Evolutionary conservation across 768 basidiomycete genomes (phyloP).

Genomic region (Lactarius akahatsu): DNA sequence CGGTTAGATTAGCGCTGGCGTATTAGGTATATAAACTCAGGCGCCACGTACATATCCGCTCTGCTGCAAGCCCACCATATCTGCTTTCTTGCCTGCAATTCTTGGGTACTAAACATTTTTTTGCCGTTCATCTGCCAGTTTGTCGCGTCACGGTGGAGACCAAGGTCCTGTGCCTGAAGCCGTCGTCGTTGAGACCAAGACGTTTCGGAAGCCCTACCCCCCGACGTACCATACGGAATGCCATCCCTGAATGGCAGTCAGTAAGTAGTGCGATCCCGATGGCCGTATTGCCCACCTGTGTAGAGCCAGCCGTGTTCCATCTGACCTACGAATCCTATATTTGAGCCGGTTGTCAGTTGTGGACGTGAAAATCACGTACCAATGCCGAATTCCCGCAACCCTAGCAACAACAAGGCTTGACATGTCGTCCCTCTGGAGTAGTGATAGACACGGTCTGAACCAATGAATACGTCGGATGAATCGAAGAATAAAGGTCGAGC

Average conservation of each 20-base stretch:
- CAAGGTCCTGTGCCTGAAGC: conserved; percentile 70
- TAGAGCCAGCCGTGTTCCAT: conserved; percentile 90
- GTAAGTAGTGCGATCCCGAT: not conserved
- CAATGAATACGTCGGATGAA: not conserved
- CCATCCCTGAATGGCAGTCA: conserved; percentile 51
- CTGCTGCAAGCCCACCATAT: conserved; percentile 80
- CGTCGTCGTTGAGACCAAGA: conserved; percentile 14
- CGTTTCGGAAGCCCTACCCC: not conserved
- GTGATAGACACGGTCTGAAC: conserved; percentile 60
- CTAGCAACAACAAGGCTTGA: conserved; percentile 76
- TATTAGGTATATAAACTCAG: conserved; percentile 12
- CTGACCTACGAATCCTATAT: conserved; percentile 37
- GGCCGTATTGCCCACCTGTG: conserved; percentile 47
- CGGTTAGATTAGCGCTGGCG: conserved; percentile 12
- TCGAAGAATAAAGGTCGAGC: not conserved
- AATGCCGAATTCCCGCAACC: conserved; percentile 83
- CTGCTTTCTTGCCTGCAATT: conserved; percentile 69
- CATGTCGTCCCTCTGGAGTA: conserved; percentile 71
- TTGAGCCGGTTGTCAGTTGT: not conserved
- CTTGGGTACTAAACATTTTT: conserved; percentile 57
- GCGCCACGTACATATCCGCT: conserved; percentile 57
- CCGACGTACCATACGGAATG: conserved; percentile 62
- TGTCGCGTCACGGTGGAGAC: conserved; percentile 75
- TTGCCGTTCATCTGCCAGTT: conserved; percentile 67
- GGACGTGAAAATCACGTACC: conserved; percentile 42